phyloP scores from a whole-genome alignment of 345 rosid species.

The Brassica carinata region DNA sequence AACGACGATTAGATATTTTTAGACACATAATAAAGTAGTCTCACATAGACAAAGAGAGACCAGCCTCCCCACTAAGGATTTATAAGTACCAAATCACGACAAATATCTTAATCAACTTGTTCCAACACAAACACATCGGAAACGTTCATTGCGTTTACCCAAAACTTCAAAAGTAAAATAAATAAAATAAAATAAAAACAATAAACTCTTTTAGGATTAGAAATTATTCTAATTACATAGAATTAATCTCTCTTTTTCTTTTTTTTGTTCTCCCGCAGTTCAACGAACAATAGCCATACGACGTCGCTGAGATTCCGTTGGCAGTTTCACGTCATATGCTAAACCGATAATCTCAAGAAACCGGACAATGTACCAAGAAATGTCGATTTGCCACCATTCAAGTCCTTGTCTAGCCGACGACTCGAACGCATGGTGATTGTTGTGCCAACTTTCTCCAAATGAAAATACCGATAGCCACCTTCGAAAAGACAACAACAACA shows the following conservation, averaged over 20 bases:
- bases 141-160: constrained; percentile 22
- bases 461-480: constrained; percentile 90
- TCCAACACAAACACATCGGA: constrained; percentile 33
- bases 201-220: constrained; percentile 6
- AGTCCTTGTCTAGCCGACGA: constrained; percentile 83
- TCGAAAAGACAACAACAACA: neutral
- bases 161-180: constrained; percentile 30
- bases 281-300: constrained; percentile 52
- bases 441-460: constrained; percentile 97
- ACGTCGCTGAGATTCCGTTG: constrained; percentile 55
- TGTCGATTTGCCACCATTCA: constrained; percentile 89
- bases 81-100: constrained; percentile 25
- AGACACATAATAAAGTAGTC: neutral
- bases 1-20: constrained; percentile 14
- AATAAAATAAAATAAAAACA: neutral
- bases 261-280: neutral
- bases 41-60: neutral
- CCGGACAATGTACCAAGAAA: constrained; percentile 77
- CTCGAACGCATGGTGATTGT: constrained; percentile 88
- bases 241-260: neutral
- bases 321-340: constrained; percentile 76
- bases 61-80: constrained; percentile 12
- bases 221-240: constrained; percentile 31
- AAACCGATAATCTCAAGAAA: constrained; percentile 64
- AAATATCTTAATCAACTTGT: constrained; percentile 28